These are phyloP conservation scores for Periconia sp. DNA, from an alignment of 2,329 filamentous ascomycete species.

Conservation along the genomic window DNA sequence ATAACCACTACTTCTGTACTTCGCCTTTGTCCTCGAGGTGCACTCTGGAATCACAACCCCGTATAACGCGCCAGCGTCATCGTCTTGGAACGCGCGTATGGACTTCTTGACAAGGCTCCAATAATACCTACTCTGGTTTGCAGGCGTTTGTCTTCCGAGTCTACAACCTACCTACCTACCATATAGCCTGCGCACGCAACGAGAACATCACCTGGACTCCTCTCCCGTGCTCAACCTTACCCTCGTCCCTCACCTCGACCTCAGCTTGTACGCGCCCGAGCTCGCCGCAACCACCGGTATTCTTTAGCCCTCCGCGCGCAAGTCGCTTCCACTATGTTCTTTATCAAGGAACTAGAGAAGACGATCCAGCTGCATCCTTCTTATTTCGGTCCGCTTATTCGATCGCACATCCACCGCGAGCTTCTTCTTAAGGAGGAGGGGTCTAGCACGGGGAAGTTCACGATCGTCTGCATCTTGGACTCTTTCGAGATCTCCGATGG, in stretches of 20 bases:
- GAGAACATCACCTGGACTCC: neutral
- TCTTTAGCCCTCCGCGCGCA: neutral
- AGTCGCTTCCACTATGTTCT: constrained; percentile 71
- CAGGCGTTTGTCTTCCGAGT: constrained; percentile 26
- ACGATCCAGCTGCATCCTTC: constrained; percentile 94
- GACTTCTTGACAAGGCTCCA: constrained; percentile 20
- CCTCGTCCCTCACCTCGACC: neutral
- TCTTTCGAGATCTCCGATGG: constrained; percentile 93
- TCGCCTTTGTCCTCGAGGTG: constrained; percentile 6
- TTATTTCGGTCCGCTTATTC: constrained; percentile 93
- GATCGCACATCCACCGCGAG: constrained; percentile 85
- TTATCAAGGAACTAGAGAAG: constrained; percentile 95
- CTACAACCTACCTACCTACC: neutral
- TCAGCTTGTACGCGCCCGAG: neutral
- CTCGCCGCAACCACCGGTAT: neutral
- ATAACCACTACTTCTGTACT: neutral
- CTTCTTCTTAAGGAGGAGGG: constrained; percentile 93
- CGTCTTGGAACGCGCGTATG: constrained; percentile 26
- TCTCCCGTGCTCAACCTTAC: neutral
- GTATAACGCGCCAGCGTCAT: constrained; percentile 11
- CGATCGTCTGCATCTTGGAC: constrained; percentile 97
- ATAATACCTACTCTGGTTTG: constrained; percentile 24
- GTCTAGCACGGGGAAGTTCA: constrained; percentile 92
- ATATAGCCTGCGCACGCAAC: neutral
- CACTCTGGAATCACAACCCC: constrained; percentile 6